Base-by-base conservation (phyloP, 2,329 filamentous ascomycete species). In the Aspergillus bombycis region DNA sequence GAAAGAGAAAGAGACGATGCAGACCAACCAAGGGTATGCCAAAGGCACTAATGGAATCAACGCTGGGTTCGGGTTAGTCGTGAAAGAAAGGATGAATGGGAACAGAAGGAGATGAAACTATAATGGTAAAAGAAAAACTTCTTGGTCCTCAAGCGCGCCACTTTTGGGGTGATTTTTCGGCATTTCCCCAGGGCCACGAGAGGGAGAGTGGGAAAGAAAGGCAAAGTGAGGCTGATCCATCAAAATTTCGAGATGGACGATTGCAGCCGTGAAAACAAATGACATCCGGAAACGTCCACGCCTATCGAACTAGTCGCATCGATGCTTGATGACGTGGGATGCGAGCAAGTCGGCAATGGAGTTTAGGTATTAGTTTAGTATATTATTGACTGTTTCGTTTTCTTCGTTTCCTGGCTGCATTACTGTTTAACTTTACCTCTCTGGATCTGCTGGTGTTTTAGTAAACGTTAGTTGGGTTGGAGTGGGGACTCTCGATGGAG, bases 201-300 rank as follows among this genome's bases (percentile, higher is more conserved):
- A 54, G 21, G 21, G 21, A 21, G 19, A n/a, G 30, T n/a, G 19
- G 26, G 48, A 38, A 56, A n/a, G n/a, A n/a, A 53, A 52, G 16
- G 57, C 58, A 65, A 67, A 65, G 65, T 67, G 65, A 67, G 65
- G 65, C 65, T 67, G 63, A 58, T 59, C 30, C 32, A 21, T 16
- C 38, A 6, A 30, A 46, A 14, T 36, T 38, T 30, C n/a, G 38
- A 32, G 32, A 34, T 52, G 58, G 43, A 46, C 28, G 52, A 54
- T 54, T 54, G 52, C 52, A 54, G 52, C 50, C 32, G 32, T 54
- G 32, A 54, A 50, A 50, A 32, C 23, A 36, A 54, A 38, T 30
- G 16, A n/a, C n/a, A 23, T 38, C 38, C 52, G 52, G 32, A 55
- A 55, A 41, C 32, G 21, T 38, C 52, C 52, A 38, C 11, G 38